A percentile compares a stretch with the other conserved stretches of the same genome.
phyloP scores from a whole-genome alignment of 495 filamentous ascomycete species.

The Geoglossum glabrum region DNA sequence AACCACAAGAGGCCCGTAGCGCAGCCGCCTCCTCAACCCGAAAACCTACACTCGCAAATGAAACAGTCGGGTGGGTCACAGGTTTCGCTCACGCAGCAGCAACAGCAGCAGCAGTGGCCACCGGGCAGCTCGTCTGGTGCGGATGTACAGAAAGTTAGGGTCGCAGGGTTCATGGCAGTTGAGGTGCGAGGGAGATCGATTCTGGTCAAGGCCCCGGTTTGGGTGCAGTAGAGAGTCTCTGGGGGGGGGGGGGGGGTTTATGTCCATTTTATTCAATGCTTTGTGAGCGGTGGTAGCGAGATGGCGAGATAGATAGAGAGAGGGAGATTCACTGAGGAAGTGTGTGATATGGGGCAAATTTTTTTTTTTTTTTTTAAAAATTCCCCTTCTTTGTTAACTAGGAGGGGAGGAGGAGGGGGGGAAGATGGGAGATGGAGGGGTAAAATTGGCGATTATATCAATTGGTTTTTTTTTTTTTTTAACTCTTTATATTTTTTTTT shows the following conservation, averaged over 20 bases:
- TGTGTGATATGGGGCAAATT: too few species aligned
- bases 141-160: slow-evolving; percentile 39
- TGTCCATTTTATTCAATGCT: too few species aligned
- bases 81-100: neutral
- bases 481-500: too few species aligned
- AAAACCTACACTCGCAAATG: neutral
- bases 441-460: too few species aligned
- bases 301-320: too few species aligned
- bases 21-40: neutral
- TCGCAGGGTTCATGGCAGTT: slow-evolving; percentile 69
- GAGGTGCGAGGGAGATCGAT: slow-evolving; percentile 72
- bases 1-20: neutral
- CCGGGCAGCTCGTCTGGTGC: neutral
- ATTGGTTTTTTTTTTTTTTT: too few species aligned
- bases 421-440: too few species aligned
- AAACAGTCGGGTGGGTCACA: slow-evolving; percentile 1
- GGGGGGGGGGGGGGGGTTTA: neutral
- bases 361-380: too few species aligned
- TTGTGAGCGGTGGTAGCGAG: too few species aligned
- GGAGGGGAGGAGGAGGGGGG: too few species aligned
- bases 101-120: neutral
- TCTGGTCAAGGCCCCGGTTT: slow-evolving; percentile 81
- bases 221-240: neutral
- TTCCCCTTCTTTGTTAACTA: too few species aligned
- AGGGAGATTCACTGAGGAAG: too few species aligned